Conservation (phyloP, 2,329 filamentous ascomycete genomes). For the Diaporthe sp. region DNA sequence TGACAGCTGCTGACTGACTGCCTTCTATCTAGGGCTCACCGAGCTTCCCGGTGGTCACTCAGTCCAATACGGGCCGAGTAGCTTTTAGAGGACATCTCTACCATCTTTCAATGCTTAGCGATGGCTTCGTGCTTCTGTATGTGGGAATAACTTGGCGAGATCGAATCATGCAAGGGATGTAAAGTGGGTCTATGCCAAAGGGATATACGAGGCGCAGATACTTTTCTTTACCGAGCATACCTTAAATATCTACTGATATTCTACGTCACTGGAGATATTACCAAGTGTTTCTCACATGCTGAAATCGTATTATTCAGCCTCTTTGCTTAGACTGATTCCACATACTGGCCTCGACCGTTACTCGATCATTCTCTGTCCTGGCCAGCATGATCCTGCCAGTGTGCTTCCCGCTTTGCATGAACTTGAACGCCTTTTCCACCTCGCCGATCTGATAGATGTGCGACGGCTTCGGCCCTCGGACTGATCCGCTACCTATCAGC, state of each 20-base stretch:
- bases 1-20: slow-evolving; percentile 1
- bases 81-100: background rate
- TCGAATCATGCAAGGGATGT: background rate
- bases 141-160: background rate
- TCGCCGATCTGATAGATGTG: too few relatives aligned
- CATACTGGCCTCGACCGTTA: too few relatives aligned
- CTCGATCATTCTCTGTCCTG: too few relatives aligned
- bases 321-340: too few relatives aligned
- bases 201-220: background rate
- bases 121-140: background rate
- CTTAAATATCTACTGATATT: background rate
- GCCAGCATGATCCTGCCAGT: too few relatives aligned
- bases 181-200: background rate
- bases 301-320: too few relatives aligned
- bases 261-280: too few relatives aligned
- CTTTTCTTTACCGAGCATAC: background rate
- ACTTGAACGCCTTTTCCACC: too few relatives aligned
- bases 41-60: slow-evolving; percentile 11
- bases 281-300: too few relatives aligned
- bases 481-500: too few relatives aligned
- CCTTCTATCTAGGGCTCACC: slow-evolving; percentile 5
- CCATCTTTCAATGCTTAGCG: background rate
- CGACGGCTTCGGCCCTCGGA: too few relatives aligned
- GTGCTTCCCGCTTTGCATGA: too few relatives aligned
- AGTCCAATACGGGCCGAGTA: slow-evolving; percentile 1